A percentile compares a stretch with the other conserved stretches of the same genome.
These are phyloP conservation scores for Crotalaria pallida DNA, from an alignment of 306 rosid genomes.

Conservation along the genomic window DNA sequence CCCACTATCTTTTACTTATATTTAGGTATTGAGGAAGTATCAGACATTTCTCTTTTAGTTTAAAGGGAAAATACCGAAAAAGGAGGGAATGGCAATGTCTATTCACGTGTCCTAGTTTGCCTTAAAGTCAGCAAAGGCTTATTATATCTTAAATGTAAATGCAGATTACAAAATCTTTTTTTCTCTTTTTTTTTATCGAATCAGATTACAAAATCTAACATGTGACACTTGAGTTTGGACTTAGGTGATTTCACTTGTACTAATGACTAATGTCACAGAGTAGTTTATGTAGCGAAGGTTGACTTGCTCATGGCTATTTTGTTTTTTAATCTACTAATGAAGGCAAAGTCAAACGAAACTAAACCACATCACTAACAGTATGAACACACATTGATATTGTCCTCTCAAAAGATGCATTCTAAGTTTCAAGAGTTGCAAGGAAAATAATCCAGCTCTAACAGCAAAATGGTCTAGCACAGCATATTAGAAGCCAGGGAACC, in stretches of 20 bases:
- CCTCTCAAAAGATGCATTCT: not conserved
- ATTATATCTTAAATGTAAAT: not conserved
- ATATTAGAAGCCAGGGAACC: not conserved
- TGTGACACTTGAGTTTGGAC: not conserved
- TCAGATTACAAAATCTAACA: constrained; percentile 4
- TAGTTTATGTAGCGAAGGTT: not conserved
- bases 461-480: not conserved
- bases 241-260: not conserved
- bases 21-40: too few relatives aligned
- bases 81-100: not conserved
- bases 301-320: not conserved
- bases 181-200: too few relatives aligned
- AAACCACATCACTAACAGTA: not conserved
- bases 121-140: not conserved
- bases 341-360: not conserved
- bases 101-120: not conserved
- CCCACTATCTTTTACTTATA: too few relatives aligned
- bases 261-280: not conserved
- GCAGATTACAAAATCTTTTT: constrained; percentile 11
- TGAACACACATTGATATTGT: not conserved
- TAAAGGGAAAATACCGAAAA: too few relatives aligned
- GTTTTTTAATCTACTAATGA: not conserved
- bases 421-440: not conserved
- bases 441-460: not conserved
- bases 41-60: too few relatives aligned